These are phyloP conservation scores for Pontederia crassipes DNA, from an alignment of 176 grass and related monocot species.

Conservation along the genomic window DNA sequence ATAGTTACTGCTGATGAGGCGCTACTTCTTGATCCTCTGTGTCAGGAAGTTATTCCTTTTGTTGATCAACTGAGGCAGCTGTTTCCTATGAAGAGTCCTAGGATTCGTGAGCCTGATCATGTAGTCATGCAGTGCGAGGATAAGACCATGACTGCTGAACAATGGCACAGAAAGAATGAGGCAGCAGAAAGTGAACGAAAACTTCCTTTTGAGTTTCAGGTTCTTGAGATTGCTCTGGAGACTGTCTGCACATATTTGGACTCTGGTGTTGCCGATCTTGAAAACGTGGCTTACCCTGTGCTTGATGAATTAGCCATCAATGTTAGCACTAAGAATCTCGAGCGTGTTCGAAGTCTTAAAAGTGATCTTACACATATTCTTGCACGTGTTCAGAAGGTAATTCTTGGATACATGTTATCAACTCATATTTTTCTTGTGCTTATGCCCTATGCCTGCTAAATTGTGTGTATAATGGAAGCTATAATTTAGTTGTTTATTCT, in stretches of 20 bases:
- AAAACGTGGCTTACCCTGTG: conserved; percentile 69
- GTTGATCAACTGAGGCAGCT: conserved; percentile 72
- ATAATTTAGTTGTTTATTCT: background rate
- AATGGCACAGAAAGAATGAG: conserved; percentile 31
- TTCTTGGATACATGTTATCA: conserved; percentile 2
- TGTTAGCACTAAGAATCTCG: conserved; percentile 89
- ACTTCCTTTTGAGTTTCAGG: conserved; percentile 94
- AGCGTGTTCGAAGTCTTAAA: conserved; percentile 84
- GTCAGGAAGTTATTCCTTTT: conserved; percentile 72
- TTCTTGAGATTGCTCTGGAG: conserved; percentile 82
- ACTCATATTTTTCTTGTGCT: background rate
- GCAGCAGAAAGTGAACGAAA: conserved; percentile 48
- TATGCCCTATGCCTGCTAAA: background rate
- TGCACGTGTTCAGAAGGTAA: conserved; percentile 96
- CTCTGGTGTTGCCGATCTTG: conserved; percentile 49
- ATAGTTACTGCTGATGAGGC: conserved; percentile 91
- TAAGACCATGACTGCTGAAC: conserved; percentile 17
- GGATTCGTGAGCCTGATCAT: conserved; percentile 27
- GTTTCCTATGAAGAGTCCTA: conserved; percentile 44
- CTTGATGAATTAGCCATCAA: conserved; percentile 89
- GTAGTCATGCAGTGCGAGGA: conserved; percentile 18
- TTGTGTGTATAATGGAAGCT: background rate
- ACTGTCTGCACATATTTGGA: conserved; percentile 56
- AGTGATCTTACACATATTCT: conserved; percentile 74
- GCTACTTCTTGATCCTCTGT: conserved; percentile 69